phyloP scores from a whole-genome alignment of 1,139 yeast genomes.

The Yamadazyma triangularis region DNA sequence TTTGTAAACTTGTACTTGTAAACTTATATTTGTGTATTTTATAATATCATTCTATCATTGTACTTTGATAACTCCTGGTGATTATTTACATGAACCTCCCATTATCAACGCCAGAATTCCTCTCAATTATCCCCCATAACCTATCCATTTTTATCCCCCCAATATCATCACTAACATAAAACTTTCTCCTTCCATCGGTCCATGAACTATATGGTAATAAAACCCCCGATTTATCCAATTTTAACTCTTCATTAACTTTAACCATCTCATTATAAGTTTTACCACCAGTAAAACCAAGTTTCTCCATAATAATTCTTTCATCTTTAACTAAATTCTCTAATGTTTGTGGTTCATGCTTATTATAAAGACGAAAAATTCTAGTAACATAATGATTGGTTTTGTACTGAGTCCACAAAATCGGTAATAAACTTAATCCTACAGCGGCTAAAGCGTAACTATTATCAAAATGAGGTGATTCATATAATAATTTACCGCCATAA shows the following conservation, averaged over 20 bases:
- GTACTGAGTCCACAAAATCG: constrained; percentile 48
- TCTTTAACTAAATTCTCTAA: constrained; percentile 54
- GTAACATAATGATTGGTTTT: constrained; percentile 67
- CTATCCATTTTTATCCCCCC: constrained; percentile 85
- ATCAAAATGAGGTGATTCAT: constrained; percentile 54
- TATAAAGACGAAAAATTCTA: constrained; percentile 66
- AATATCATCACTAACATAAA: constrained; percentile 65
- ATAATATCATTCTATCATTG: too few relatives aligned
- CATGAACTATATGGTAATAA: constrained; percentile 59
- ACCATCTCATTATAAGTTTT: constrained; percentile 60
- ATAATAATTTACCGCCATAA: constrained; percentile 52
- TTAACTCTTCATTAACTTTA: constrained; percentile 38
- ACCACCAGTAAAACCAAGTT: constrained; percentile 63
- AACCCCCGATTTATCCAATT: constrained; percentile 29
- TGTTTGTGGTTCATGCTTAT: constrained; percentile 60
- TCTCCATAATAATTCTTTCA: constrained; percentile 67
- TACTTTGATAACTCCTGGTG: background rate
- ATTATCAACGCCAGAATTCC: constrained; percentile 58
- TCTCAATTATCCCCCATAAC: constrained; percentile 75
- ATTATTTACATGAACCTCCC: constrained; percentile 52
- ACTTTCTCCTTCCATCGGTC: constrained; percentile 39
- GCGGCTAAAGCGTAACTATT: constrained; percentile 47
- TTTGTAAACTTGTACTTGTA: too few relatives aligned
- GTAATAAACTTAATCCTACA: constrained; percentile 35
- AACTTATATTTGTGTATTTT: too few relatives aligned